Conservation (phyloP, 2,329 filamentous ascomycete genomes). For the Aspergillus caelatus region DNA sequence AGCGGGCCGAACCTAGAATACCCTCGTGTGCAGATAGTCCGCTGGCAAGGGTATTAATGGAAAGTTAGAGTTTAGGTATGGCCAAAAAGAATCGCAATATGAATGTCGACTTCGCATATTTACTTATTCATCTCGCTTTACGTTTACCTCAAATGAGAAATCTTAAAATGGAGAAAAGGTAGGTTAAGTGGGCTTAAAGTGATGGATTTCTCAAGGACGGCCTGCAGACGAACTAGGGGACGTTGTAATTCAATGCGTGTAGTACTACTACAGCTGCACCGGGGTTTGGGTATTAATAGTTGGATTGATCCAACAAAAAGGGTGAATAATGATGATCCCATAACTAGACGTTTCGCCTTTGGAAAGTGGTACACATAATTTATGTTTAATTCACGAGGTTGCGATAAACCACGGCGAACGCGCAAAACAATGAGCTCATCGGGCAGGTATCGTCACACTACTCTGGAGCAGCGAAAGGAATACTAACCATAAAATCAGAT, state of each 20-base stretch:
- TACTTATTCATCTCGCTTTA: neutral
- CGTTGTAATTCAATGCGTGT: neutral
- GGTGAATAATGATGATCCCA: too few relatives aligned
- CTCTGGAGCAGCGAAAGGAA: neutral
- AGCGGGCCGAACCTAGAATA: neutral
- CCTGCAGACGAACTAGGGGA: neutral
- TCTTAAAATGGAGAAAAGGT: neutral
- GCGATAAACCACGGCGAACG: neutral
- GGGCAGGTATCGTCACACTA: neutral
- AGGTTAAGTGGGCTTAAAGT: neutral
- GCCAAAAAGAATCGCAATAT: neutral
- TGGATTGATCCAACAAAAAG: neutral
- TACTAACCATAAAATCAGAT: neutral
- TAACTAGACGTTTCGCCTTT: neutral
- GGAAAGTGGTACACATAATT: neutral
- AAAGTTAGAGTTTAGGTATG: neutral
- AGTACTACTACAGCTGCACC: neutral
- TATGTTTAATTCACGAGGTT: neutral
- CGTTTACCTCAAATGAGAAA: neutral
- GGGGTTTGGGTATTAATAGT: neutral
- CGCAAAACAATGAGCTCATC: neutral
- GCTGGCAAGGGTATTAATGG: neutral
- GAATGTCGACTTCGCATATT: neutral
- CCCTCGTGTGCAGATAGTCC: neutral
- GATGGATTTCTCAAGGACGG: neutral